Conservation (phyloP, 176 grass and related monocot species). For the Oryza glumipatula region DNA sequence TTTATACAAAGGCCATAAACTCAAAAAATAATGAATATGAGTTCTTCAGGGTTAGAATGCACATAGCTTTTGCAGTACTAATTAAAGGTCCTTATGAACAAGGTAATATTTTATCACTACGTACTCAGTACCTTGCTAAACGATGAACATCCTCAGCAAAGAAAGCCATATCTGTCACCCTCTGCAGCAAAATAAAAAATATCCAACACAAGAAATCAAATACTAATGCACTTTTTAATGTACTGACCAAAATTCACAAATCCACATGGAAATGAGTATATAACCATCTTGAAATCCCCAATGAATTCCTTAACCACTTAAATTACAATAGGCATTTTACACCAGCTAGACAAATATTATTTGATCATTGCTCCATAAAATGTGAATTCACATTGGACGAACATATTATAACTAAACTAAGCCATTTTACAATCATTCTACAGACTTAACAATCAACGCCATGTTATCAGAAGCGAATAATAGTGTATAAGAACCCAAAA, state of each 20-base stretch:
- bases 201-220: slow-evolving; percentile 33
- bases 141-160: slow-evolving; percentile 99
- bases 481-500: neutral
- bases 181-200: slow-evolving; percentile 60
- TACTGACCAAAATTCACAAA: slow-evolving; percentile 18
- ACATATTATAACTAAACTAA: neutral
- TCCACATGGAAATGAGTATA: neutral
- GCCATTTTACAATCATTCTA: neutral
- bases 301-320: neutral
- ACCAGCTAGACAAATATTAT: neutral
- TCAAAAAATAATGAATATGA: neutral
- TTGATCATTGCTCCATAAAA: neutral
- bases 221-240: slow-evolving; percentile 16
- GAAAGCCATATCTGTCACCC: slow-evolving; percentile 99
- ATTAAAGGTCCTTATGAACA: slow-evolving; percentile 8
- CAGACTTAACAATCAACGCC: neutral
- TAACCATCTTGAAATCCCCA: slow-evolving; percentile 12
- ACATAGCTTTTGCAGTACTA: neutral
- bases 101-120: slow-evolving; percentile 21
- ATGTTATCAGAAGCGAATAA: slow-evolving; percentile 24
- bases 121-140: slow-evolving; percentile 87
- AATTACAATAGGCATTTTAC: neutral
- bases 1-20: neutral
- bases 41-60: neutral
- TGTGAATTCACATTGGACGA: neutral